Percentiles rank a stretch among this genome's conserved stretches.
phyloP scores from a whole-genome alignment of 73 alveolate species.

The Durusdinium trenchii region DNA sequence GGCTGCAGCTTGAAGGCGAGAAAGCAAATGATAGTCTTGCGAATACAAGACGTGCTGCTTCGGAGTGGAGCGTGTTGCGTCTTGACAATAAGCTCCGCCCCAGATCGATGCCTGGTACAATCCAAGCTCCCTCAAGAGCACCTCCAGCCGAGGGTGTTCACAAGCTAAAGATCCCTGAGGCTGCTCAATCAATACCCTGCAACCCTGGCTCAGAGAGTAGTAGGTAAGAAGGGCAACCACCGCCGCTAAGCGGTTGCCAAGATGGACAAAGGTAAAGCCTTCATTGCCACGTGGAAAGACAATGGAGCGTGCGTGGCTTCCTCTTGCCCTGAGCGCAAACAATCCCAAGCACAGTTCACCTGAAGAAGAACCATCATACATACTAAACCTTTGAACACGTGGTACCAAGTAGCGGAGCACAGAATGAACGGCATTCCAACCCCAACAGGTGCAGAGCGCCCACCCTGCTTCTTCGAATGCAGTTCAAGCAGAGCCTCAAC shows the following conservation, averaged over 20 bases:
- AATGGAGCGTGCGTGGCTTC: neutral
- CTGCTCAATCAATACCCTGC: neutral
- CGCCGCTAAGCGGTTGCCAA: neutral
- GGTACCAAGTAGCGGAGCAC: neutral
- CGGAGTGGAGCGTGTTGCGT: neutral
- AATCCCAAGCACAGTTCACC: neutral
- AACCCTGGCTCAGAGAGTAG: neutral
- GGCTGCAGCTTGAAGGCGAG: neutral
- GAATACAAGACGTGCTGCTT: neutral
- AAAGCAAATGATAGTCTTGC: neutral
- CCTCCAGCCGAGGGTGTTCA: neutral
- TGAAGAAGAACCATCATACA: neutral
- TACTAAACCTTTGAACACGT: too few relatives aligned
- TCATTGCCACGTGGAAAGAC: neutral
- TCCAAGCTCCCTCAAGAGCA: neutral
- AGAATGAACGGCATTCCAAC: neutral
- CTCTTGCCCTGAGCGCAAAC: neutral
- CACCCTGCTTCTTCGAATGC: neutral
- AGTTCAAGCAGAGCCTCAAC: neutral
- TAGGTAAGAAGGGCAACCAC: neutral
- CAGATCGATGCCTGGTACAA: neutral
- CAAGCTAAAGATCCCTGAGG: neutral
- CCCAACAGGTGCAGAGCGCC: neutral
- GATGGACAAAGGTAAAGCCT: neutral
- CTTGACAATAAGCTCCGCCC: neutral